These are phyloP conservation scores for Tolypocladium album DNA, from an alignment of 2,329 filamentous ascomycete species.

Conservation along the genomic window DNA sequence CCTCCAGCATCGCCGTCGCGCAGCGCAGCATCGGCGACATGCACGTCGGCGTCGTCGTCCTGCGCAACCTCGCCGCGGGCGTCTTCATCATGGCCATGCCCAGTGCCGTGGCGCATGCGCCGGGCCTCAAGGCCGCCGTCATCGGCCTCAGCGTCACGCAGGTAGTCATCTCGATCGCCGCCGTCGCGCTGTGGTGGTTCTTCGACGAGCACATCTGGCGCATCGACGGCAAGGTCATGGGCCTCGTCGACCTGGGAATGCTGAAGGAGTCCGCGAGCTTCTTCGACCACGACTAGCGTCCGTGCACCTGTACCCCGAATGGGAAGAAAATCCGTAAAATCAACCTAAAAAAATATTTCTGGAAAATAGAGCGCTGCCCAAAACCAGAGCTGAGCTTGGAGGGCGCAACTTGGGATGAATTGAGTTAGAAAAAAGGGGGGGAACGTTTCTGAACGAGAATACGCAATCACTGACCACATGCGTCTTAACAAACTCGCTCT, in stretches of 20 bases:
- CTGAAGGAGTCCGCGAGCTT: slow-evolving; percentile 32
- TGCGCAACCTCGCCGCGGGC: slow-evolving; percentile 30
- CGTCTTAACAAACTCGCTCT: neutral
- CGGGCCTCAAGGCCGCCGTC: slow-evolving; percentile 24
- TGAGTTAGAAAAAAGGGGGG: neutral
- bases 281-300: slow-evolving; percentile 28
- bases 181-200: slow-evolving; percentile 28
- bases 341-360: neutral
- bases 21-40: slow-evolving; percentile 38
- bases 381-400: neutral
- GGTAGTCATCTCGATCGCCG: slow-evolving; percentile 22
- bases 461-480: neutral
- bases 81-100: slow-evolving; percentile 32
- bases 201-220: slow-evolving; percentile 29
- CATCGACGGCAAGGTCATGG: slow-evolving; percentile 36
- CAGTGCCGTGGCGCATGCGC: slow-evolving; percentile 18
- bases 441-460: neutral
- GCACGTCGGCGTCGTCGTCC: slow-evolving; percentile 28
- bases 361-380: neutral
- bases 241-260: slow-evolving; percentile 31
- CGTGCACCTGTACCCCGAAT: neutral
- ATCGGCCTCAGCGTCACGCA: slow-evolving; percentile 32
- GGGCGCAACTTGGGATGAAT: neutral
- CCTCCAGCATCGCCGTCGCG: slow-evolving; percentile 31
- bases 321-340: neutral